Evolutionary conservation across 768 basidiomycete species (phyloP).

Genomic region (Albatrellus ellisii): DNA sequence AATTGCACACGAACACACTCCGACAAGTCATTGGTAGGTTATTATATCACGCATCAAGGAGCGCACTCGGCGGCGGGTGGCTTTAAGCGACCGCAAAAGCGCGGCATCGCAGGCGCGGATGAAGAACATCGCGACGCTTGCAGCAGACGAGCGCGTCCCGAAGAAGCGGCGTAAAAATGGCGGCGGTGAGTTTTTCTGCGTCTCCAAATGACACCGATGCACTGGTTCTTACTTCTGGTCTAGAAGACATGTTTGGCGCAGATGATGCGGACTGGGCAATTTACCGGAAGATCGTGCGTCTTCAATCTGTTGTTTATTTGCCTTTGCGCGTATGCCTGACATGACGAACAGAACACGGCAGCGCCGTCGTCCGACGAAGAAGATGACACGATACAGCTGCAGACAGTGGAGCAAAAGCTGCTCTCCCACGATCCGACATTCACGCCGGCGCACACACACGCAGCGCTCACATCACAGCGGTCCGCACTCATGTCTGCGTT

Average conservation of each 20-base stretch:
- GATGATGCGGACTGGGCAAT: conserved; percentile 97
- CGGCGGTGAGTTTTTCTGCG: conserved; percentile 37
- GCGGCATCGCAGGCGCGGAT: conserved; percentile 91
- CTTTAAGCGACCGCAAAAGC: conserved; percentile 79
- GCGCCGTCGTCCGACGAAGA: conserved; percentile 81
- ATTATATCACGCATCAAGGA: conserved; percentile 82
- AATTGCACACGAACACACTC: background rate
- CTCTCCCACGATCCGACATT: conserved; percentile 80
- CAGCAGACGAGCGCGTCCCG: conserved; percentile 70
- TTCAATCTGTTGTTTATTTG: background rate
- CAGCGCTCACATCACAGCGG: conserved; percentile 58
- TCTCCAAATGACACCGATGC: background rate
- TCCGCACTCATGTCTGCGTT: conserved; percentile 85
- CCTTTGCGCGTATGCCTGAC: background rate
- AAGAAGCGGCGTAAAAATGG: conserved; percentile 80
- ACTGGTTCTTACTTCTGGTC: background rate
- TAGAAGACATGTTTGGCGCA: conserved; percentile 88
- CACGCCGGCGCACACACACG: conserved; percentile 69
- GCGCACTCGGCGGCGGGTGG: conserved; percentile 63
- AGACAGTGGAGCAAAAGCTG: conserved; percentile 64
- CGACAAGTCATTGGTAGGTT: conserved; percentile 26
- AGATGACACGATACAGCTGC: conserved; percentile 61
- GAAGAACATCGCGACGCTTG: conserved; percentile 90
- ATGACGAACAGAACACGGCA: conserved; percentile 42
- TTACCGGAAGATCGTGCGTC: conserved; percentile 85